Evolutionary conservation across 2,329 filamentous ascomycete genomes (phyloP), one percentile per base, ranked within the genome.

Genomic region (Colletotrichum kahawae): DNA sequence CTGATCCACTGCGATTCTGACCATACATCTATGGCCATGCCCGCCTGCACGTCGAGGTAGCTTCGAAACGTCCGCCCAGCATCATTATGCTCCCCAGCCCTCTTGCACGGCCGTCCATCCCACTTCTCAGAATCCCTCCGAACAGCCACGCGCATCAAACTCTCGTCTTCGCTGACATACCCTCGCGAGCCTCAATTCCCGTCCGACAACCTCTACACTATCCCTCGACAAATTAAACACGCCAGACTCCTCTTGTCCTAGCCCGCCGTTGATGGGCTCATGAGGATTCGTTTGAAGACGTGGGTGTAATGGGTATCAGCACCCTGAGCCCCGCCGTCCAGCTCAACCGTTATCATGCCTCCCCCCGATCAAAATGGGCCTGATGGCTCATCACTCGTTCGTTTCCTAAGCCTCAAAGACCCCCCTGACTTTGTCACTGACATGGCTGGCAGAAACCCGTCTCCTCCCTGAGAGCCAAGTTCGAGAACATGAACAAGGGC

Each of bases 401-500:
- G 92, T 83, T 68, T 38, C 10, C 59, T 29, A 13, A 27, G 6
- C 51, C 27, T 10, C 54, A 56, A 9, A 13, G 7, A 13, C n/a
- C 21, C n/a, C 48, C 27, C 29, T 33, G 21, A 27, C 73, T 70
- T 29, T 78, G 10, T 51, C n/a, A 75, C 83, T 85, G 76, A 83
- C 77, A 62, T 24, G 34, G 24, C 10, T 66, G 36, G 7, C 77
- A 95, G 93, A 95, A 93, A 86, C 94, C 95, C 31, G 94, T 97
- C 66, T 97, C 95, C 67, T 96, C 94, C 67, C 88, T 97, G 76
- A 90, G 93, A 76, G 95, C 94, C 77, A 93, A 94, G 79, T 97
- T 96, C 83, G 95, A 97, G 87, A 95, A 93, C 81, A 92, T 96
- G 87, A 88, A 90, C 78, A 90, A 88, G 81, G 77, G 83, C 69